Evolutionary conservation across 2,329 filamentous ascomycete species (phyloP).

Genomic region (Fusarium musae): DNA sequence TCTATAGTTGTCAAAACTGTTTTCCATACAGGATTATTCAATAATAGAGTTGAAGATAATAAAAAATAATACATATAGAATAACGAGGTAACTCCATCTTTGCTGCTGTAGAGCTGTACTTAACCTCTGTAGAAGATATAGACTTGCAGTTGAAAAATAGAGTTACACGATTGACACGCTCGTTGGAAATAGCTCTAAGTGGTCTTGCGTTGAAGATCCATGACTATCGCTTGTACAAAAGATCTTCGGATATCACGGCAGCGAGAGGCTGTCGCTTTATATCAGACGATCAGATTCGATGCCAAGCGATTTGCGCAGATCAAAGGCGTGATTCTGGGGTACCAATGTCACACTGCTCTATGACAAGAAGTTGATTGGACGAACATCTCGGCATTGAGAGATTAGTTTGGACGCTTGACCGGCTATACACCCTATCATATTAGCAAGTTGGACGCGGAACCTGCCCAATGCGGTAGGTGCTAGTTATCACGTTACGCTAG

Average conservation of each 20-base stretch:
- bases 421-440: background rate
- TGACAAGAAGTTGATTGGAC: background rate
- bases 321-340: background rate
- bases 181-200: accelerated
- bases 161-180: too few species aligned
- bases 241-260: background rate
- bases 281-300: background rate
- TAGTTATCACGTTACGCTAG: background rate
- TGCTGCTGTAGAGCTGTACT: too few species aligned
- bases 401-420: background rate
- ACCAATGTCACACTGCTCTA: background rate
- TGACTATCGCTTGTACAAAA: background rate
- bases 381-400: background rate
- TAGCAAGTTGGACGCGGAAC: background rate
- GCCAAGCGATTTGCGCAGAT: background rate
- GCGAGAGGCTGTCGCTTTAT: background rate
- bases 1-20: too few species aligned
- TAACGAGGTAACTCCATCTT: too few species aligned
- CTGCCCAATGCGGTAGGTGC: background rate
- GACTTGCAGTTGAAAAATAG: background rate
- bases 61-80: too few species aligned
- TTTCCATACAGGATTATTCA: accelerated
- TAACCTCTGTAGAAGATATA: background rate
- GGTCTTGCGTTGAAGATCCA: background rate
- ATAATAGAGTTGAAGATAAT: accelerated